phyloP scores from a whole-genome alignment of 164 flowering plant species.

The Aristolochia californica region DNA sequence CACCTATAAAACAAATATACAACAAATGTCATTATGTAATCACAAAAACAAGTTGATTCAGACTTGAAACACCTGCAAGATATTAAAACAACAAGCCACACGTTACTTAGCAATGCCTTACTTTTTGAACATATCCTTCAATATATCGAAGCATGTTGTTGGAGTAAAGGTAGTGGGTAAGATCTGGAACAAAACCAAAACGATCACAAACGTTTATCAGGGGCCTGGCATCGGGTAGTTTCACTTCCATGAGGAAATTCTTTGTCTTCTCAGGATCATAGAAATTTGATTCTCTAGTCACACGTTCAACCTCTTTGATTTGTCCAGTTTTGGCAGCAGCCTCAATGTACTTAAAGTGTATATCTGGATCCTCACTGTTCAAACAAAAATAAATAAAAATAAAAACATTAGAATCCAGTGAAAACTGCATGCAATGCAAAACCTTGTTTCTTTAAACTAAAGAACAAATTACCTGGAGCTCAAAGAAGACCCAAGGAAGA shows the following conservation, averaged over 20 bases:
- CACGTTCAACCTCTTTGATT: slow-evolving; percentile 97
- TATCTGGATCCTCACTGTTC: slow-evolving; percentile 97
- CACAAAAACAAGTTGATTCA: not conserved
- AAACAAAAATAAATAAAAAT: slow-evolving; percentile 6
- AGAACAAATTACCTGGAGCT: slow-evolving; percentile 66
- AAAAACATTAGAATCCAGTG: not conserved
- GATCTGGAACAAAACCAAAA: slow-evolving; percentile 97
- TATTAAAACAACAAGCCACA: not conserved
- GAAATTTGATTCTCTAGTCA: slow-evolving; percentile 94
- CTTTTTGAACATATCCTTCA: slow-evolving; percentile 99
- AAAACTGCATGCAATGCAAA: not conserved
- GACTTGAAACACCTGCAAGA: too few relatives aligned
- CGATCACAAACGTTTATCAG: slow-evolving; percentile 99
- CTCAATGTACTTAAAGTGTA: slow-evolving; percentile 97
- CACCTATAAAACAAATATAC: slow-evolving; percentile 36
- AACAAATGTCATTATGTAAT: not conserved
- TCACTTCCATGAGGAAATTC: slow-evolving; percentile 96
- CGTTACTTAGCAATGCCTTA: slow-evolving; percentile 11
- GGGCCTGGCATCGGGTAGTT: slow-evolving; percentile 99
- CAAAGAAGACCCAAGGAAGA: slow-evolving; percentile 91
- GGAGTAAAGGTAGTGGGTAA: slow-evolving; percentile 87
- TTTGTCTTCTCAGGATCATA: slow-evolving; percentile 96
- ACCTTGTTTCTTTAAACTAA: not conserved
- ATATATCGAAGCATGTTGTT: slow-evolving; percentile 98
- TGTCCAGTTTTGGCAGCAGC: slow-evolving; percentile 99